Percentiles rank a stretch among this genome's conserved stretches.
These are phyloP conservation scores for Xylaria scruposa DNA, from an alignment of 495 filamentous ascomycete genomes.

Conservation along the genomic window DNA sequence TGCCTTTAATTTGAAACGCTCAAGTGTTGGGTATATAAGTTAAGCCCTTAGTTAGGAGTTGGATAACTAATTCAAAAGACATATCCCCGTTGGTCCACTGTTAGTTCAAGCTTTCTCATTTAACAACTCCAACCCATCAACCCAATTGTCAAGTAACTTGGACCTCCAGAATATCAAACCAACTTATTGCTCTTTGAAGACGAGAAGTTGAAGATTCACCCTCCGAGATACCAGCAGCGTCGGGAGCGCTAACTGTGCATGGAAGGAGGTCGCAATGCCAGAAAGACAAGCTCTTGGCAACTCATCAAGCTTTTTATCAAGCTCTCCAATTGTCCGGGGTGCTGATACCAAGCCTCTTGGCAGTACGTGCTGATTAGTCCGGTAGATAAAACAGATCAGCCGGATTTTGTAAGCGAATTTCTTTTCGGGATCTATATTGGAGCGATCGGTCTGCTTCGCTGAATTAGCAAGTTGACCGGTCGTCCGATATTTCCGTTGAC, in stretches of 20 bases:
- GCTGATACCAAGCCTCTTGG: constrained; percentile 13
- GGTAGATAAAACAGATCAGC: constrained; percentile 24
- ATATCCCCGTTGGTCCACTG: not conserved
- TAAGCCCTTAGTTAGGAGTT: not conserved
- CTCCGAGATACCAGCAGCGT: not conserved
- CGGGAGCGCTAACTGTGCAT: constrained; percentile 23
- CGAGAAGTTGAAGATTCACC: not conserved
- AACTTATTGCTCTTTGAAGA: not conserved
- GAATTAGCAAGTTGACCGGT: not conserved
- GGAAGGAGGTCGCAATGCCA: constrained; percentile 17
- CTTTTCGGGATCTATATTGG: not conserved
- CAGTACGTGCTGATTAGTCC: constrained; percentile 22
- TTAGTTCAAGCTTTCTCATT: not conserved
- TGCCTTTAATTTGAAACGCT: constrained; percentile 10
- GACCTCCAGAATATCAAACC: not conserved
- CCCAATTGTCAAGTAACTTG: not conserved
- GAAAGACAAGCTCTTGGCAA: constrained; percentile 11
- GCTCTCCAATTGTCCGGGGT: constrained; percentile 12
- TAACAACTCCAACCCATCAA: not conserved
- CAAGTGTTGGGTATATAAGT: constrained; percentile 8
- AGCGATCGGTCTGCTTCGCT: not conserved
- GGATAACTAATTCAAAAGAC: constrained; percentile 12
- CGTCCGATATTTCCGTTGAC: not conserved
- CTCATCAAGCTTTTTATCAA: constrained; percentile 23
- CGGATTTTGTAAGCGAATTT: constrained; percentile 4